These are phyloP conservation scores for Mangifera indica DNA, from an alignment of 345 rosid genomes.

Conservation along the genomic window DNA sequence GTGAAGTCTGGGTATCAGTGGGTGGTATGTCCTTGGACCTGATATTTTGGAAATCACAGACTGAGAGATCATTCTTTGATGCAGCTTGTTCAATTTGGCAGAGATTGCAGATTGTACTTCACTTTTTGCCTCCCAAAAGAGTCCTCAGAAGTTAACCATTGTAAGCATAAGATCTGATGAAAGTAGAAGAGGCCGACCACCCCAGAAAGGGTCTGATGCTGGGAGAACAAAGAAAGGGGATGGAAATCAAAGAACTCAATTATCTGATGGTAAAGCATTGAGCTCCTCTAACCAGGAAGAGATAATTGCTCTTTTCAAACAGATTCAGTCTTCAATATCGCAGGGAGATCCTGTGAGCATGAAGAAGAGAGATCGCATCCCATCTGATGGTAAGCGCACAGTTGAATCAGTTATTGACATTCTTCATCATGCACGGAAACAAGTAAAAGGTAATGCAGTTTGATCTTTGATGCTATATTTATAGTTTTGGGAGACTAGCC, in stretches of 20 bases:
- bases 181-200: slow-evolving; percentile 24
- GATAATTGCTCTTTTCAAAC: slow-evolving; percentile 47
- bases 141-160: slow-evolving; percentile 10
- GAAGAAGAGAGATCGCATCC: slow-evolving; percentile 14
- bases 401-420: slow-evolving; percentile 41
- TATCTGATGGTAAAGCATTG: slow-evolving; percentile 17
- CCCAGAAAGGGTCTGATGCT: slow-evolving; percentile 24
- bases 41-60: slow-evolving; percentile 23
- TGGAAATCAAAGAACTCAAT: slow-evolving; percentile 16
- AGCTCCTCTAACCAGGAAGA: slow-evolving; percentile 44
- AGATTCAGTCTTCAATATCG: slow-evolving; percentile 60
- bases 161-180: slow-evolving; percentile 31
- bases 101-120: slow-evolving; percentile 45
- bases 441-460: slow-evolving; percentile 31
- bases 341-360: slow-evolving; percentile 26
- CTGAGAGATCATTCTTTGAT: slow-evolving; percentile 49
- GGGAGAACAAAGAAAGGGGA: slow-evolving; percentile 18
- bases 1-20: not conserved
- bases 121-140: slow-evolving; percentile 20
- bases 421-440: slow-evolving; percentile 33
- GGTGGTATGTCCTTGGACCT: not conserved
- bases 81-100: slow-evolving; percentile 74
- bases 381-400: slow-evolving; percentile 22
- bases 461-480: slow-evolving; percentile 3
- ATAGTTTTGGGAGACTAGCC: not conserved